Conservation (phyloP, 305 asterid genomes). For the Ilex paraguariensis region DNA sequence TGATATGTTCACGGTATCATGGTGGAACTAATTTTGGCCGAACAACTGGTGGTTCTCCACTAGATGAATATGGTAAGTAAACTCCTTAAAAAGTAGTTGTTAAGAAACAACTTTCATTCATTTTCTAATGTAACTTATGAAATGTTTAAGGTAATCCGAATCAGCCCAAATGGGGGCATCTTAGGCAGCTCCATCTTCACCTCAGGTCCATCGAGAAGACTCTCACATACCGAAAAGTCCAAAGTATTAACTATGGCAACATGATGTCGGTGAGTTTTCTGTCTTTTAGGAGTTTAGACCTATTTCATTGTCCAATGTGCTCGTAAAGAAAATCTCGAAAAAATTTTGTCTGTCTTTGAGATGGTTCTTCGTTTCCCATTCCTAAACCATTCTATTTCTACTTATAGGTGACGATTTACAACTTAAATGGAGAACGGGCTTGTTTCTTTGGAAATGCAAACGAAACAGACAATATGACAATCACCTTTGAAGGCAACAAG, state of each 20-base stretch:
- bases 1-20: neutral
- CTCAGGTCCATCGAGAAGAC: constrained; percentile 28
- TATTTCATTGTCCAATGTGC: too few species aligned
- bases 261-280: constrained; percentile 15
- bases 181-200: constrained; percentile 26
- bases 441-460: constrained; percentile 34
- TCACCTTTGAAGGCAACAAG: constrained; percentile 24
- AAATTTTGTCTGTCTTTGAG: too few species aligned
- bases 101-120: too few species aligned
- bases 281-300: too few species aligned
- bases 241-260: constrained; percentile 8
- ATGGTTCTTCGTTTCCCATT: too few species aligned
- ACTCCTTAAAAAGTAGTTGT: too few species aligned
- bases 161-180: constrained; percentile 45
- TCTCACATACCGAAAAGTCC: constrained; percentile 25
- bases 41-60: too few species aligned
- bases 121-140: neutral
- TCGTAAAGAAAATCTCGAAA: too few species aligned
- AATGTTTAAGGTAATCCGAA: constrained; percentile 19
- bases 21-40: neutral
- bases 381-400: neutral
- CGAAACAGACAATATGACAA: constrained; percentile 3
- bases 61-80: too few species aligned
- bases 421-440: constrained; percentile 15
- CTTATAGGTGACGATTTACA: constrained; percentile 23